These are phyloP conservation scores for Penstemon davidsonii DNA, from an alignment of 257 asterid species.

Conservation along the genomic window DNA sequence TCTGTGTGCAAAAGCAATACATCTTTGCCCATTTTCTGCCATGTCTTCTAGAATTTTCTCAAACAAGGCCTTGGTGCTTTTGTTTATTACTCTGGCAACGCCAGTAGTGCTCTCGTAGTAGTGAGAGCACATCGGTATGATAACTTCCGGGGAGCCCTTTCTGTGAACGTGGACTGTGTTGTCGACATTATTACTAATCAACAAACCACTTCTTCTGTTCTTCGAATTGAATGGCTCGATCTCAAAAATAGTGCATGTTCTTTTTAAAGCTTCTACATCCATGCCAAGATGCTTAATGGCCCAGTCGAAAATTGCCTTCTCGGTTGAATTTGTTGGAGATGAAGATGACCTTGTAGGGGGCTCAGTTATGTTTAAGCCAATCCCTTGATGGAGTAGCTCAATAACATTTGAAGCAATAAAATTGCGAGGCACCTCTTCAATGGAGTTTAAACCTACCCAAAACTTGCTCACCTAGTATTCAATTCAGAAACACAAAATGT, in stretches of 20 bases:
- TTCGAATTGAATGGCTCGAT: constrained; percentile 31
- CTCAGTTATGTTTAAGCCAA: constrained; percentile 29
- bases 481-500: no score
- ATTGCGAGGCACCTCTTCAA: constrained; percentile 20
- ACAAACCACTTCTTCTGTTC: constrained; percentile 27
- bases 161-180: constrained; percentile 32
- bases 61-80: constrained; percentile 1
- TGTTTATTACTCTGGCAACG: constrained; percentile 5
- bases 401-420: constrained; percentile 25
- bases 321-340: constrained; percentile 26
- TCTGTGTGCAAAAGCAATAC: constrained; percentile 39
- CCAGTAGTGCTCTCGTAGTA: constrained; percentile 32
- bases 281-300: constrained; percentile 24
- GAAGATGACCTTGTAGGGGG: constrained; percentile 19
- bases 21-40: constrained; percentile 31
- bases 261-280: constrained; percentile 24
- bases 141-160: constrained; percentile 34
- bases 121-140: constrained; percentile 35
- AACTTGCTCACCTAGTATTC: constrained; percentile 13
- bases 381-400: constrained; percentile 33
- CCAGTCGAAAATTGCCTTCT: constrained; percentile 29
- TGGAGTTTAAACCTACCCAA: constrained; percentile 28
- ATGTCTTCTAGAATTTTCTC: constrained; percentile 27
- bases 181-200: constrained; percentile 29
- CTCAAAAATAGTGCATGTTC: constrained; percentile 27